Conservation (phyloP, 192 early-diverging fungal species). For the Lobosporangium transversale region DNA sequence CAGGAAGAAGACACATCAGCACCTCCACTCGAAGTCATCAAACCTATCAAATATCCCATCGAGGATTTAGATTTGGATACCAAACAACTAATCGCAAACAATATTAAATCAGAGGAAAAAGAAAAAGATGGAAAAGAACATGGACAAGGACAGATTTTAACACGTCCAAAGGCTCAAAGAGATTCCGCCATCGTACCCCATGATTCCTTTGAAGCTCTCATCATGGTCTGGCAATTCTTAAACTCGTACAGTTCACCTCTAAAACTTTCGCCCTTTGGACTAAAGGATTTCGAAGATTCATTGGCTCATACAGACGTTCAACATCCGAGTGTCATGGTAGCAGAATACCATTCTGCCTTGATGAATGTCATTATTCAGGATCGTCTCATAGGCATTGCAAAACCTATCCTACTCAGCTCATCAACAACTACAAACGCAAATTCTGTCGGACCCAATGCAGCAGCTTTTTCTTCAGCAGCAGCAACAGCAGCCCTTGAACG, state of each 20-base stretch:
- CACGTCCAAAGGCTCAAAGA: constrained; percentile 53
- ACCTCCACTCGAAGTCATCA: constrained; percentile 24
- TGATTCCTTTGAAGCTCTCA: constrained; percentile 53
- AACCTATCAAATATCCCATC: constrained; percentile 77
- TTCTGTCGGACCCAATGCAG: not conserved
- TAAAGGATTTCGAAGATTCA: constrained; percentile 81
- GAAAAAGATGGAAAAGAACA: not conserved
- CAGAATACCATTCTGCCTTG: constrained; percentile 61
- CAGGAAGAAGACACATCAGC: constrained; percentile 24
- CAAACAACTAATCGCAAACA: not conserved
- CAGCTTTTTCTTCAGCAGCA: not conserved
- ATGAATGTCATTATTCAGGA: constrained; percentile 60
- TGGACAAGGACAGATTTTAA: not conserved
- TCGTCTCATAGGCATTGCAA: constrained; percentile 48
- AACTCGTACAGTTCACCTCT: constrained; percentile 72
- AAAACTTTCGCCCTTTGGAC: constrained; percentile 71
- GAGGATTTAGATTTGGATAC: constrained; percentile 83
- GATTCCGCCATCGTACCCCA: constrained; percentile 64
- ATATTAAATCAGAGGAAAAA: not conserved
- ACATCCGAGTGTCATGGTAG: constrained; percentile 52
- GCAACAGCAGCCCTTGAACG: constrained; percentile 19
- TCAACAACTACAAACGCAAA: not conserved
- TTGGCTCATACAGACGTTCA: constrained; percentile 59
- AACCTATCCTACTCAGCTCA: constrained; percentile 17
- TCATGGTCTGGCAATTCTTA: constrained; percentile 78